phyloP scores from a whole-genome alignment of 2,329 filamentous ascomycete genomes.

The Tolypocladium ovalisporum region DNA sequence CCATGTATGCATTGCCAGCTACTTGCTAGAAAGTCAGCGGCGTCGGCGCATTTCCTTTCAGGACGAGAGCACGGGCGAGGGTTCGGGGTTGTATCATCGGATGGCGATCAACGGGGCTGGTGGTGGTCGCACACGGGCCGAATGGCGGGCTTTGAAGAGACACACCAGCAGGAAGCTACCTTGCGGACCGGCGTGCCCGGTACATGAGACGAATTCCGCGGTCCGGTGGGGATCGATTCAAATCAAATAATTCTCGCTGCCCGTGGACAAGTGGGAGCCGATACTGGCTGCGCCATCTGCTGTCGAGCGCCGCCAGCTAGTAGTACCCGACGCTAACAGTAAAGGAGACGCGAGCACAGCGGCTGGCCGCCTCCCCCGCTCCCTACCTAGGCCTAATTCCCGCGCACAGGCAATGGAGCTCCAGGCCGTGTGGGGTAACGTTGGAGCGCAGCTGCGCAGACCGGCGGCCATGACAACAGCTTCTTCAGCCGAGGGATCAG shows the following conservation, averaged over 20 bases:
- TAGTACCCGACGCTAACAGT: too few relatives aligned
- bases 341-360: too few relatives aligned
- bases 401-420: too few relatives aligned
- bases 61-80: neutral
- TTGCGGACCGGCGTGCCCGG: neutral
- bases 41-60: neutral
- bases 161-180: neutral
- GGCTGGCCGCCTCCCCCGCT: too few relatives aligned
- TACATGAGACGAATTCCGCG: neutral
- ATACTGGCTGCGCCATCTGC: too few relatives aligned
- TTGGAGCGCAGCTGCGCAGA: too few relatives aligned
- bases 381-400: too few relatives aligned
- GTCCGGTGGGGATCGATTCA: neutral
- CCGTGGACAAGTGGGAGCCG: too few relatives aligned
- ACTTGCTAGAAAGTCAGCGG: constrained; percentile 1
- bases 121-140: neutral
- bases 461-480: too few relatives aligned
- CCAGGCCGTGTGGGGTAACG: too few relatives aligned
- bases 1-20: constrained; percentile 1
- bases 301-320: too few relatives aligned
- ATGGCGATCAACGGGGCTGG: neutral
- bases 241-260: neutral
- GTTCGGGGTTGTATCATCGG: neutral
- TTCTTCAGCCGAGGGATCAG: too few relatives aligned
- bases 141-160: neutral